Percentiles rank a stretch among this genome's conserved stretches.
These are phyloP conservation scores for Cryphonectria parasitica DNA, from an alignment of 2,329 filamentous ascomycete species.

Conservation along the genomic window DNA sequence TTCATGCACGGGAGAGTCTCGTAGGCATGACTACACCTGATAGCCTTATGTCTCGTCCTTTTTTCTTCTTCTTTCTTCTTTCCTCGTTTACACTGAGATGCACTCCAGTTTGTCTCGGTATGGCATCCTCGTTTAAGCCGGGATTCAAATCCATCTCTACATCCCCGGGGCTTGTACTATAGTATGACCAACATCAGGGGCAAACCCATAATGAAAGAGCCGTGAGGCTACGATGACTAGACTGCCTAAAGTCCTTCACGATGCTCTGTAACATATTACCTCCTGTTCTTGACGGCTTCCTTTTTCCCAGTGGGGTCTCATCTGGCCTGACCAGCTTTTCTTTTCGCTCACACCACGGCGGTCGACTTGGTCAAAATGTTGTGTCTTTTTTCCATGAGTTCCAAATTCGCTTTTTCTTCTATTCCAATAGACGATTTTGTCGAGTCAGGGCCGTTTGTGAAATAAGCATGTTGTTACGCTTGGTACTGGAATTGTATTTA, in stretches of 20 bases:
- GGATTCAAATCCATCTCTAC: conserved; percentile 1
- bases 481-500: not conserved
- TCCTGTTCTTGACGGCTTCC: not conserved
- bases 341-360: not conserved
- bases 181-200: not conserved
- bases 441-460: not conserved
- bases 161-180: not conserved
- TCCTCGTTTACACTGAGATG: not conserved
- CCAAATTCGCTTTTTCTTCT: not conserved
- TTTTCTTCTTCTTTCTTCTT: too few species aligned
- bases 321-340: not conserved
- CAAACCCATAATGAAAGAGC: not conserved
- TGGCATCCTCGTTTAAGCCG: not conserved
- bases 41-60: not conserved
- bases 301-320: too few species aligned
- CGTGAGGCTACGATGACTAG: not conserved
- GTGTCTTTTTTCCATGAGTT: not conserved
- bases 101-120: not conserved
- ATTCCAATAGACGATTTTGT: not conserved
- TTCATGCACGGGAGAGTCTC: not conserved
- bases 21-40: too few species aligned
- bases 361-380: not conserved
- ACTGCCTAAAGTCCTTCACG: not conserved
- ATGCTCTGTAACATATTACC: not conserved
- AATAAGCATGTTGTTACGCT: not conserved